Percentiles rank a stretch among this genome's conserved stretches.
phyloP scores from a whole-genome alignment of 2,329 filamentous ascomycete genomes.

The Macrophomina pseudophaseolina region DNA sequence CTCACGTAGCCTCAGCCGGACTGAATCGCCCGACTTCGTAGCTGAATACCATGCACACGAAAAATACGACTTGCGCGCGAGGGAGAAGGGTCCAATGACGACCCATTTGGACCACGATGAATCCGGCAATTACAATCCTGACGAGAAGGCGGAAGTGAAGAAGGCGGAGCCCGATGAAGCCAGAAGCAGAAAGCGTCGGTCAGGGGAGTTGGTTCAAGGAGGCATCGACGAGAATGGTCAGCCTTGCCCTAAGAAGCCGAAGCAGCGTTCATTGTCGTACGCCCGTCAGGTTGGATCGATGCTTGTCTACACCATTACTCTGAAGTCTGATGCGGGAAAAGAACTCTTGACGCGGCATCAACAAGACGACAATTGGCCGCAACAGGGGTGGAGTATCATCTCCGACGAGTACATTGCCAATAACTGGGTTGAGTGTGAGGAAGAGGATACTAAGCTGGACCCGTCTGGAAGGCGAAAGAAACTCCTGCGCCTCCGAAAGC shows the following conservation, averaged over 20 bases:
- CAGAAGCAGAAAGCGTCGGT: background rate
- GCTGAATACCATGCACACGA: background rate
- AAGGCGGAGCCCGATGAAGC: background rate
- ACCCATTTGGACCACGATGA: slow-evolving; percentile 45
- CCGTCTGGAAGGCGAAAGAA: background rate
- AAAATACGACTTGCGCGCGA: slow-evolving; percentile 2
- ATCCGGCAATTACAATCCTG: slow-evolving; percentile 45
- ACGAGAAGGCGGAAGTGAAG: background rate
- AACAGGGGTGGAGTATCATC: background rate
- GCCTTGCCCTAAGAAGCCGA: background rate
- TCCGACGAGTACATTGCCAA: background rate
- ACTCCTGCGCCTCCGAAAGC: background rate
- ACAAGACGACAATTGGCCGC: slow-evolving; percentile 8
- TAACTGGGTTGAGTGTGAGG: background rate
- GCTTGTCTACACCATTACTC: slow-evolving; percentile 34
- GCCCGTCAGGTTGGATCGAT: slow-evolving; percentile 29
- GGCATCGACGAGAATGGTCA: background rate
- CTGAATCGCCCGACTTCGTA: background rate
- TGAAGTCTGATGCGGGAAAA: slow-evolving; percentile 30
- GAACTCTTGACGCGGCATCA: background rate
- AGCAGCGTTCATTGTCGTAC: background rate
- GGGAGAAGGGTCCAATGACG: background rate
- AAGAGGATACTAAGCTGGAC: background rate
- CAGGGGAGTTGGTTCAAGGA: background rate
- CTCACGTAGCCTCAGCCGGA: background rate